phyloP scores from a whole-genome alignment of 106 monocot genomes.

The Dendrobium nobile region DNA sequence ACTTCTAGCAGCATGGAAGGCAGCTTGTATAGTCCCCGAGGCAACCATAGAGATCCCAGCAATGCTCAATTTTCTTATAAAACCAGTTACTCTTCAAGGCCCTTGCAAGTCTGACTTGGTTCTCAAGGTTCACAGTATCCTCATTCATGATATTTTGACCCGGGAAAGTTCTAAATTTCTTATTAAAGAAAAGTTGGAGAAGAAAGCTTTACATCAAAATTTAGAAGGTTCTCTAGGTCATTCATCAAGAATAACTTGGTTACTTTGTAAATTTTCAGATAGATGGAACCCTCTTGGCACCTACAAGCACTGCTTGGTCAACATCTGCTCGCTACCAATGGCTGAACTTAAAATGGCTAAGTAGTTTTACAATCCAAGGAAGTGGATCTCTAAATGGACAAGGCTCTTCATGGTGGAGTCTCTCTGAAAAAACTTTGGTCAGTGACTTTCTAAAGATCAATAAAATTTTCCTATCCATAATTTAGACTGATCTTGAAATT shows the following conservation, averaged over 20 bases:
- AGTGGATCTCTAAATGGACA: conserved; percentile 47
- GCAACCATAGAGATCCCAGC: conserved; percentile 34
- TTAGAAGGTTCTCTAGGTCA: background rate
- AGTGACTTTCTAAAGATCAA: too few species aligned
- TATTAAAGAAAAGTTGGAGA: too few species aligned
- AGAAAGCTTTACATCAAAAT: too few species aligned
- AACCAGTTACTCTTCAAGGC: conserved; percentile 44
- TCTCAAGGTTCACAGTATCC: conserved; percentile 20
- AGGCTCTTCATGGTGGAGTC: conserved; percentile 22
- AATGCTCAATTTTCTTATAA: conserved; percentile 33
- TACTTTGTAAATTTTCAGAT: conserved; percentile 23
- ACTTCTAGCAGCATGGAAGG: conserved; percentile 41
- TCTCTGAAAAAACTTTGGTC: background rate
- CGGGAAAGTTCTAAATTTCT: background rate
- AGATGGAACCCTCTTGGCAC: conserved; percentile 43
- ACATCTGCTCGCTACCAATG: conserved; percentile 31
- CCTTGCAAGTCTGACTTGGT: conserved; percentile 30
- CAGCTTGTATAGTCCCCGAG: conserved; percentile 25
- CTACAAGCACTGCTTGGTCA: conserved; percentile 18
- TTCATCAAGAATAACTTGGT: background rate
- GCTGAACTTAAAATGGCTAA: conserved; percentile 56
- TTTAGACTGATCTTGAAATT: background rate
- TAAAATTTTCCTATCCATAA: background rate
- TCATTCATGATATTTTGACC: conserved; percentile 1
- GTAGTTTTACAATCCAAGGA: conserved; percentile 33